Conservation (phyloP, 1,284 basidiomycete genomes). For the Naganishia albida region DNA sequence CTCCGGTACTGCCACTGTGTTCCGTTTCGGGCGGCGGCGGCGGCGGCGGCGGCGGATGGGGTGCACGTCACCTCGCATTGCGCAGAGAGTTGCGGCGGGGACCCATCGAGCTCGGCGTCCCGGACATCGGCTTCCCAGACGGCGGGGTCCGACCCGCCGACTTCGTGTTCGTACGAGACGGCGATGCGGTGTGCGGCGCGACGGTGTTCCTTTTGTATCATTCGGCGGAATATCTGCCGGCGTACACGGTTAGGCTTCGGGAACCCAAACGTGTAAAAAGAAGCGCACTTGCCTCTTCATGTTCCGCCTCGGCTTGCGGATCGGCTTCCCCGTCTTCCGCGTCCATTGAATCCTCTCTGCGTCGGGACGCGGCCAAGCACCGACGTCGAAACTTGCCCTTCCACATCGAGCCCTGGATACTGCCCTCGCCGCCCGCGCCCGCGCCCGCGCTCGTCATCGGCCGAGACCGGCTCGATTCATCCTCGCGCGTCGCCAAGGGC, state of each 20-base stretch:
- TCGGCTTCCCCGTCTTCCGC: neutral
- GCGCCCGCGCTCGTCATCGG: neutral
- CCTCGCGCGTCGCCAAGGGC: neutral
- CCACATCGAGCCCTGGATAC: conserved; percentile 31
- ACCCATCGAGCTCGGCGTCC: conserved; percentile 17
- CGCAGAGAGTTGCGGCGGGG: too few relatives aligned
- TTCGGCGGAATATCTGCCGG: conserved; percentile 32
- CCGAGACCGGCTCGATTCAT: neutral
- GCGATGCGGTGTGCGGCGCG: conserved; percentile 14
- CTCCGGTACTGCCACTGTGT: conserved; percentile 26
- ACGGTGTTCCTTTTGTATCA: conserved; percentile 31
- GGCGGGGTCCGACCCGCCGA: conserved; percentile 34
- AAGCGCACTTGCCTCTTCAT: conserved; percentile 28
- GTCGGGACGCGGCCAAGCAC: conserved; percentile 7
- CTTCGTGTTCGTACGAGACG: conserved; percentile 32
- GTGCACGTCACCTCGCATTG: too few relatives aligned
- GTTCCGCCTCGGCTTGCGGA: conserved; percentile 29
- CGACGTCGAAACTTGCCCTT: conserved; percentile 30
- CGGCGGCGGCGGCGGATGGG: neutral
- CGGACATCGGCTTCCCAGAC: conserved; percentile 31
- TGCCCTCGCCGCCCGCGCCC: neutral
- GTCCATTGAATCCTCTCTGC: neutral
- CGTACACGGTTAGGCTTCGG: too few relatives aligned
- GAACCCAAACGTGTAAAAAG: neutral
- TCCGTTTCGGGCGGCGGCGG: neutral